Base-by-base conservation (phyloP, 176 grass and related monocot species). In the Carex littledalei region DNA sequence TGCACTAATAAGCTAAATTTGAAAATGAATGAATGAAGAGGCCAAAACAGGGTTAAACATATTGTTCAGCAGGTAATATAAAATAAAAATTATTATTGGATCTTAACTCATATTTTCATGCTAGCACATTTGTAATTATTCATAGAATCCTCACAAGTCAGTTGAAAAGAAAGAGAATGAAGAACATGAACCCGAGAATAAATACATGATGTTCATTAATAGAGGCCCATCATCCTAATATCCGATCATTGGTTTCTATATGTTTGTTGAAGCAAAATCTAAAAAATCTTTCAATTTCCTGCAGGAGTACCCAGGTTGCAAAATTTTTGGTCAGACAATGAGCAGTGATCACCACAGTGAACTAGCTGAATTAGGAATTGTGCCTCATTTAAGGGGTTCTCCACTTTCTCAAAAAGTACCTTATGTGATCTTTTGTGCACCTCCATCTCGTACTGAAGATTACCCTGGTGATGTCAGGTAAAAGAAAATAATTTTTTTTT, bases 341-440 rank as follows among this genome's bases (percentile, higher is more conserved):
- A 94, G 84, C 65, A 87, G 85, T 80, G 86, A 94, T 71, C 91
- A 98, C 88, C 95, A 98, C 74, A 68, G 67, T 84, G 95, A 98
- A 74, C 63, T 98, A 66, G 71, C 77, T 84, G 67, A 90, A 17
- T 21, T 92, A 86, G 93, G 91, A 61, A 92, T 98, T 58, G 62
- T 92, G 75, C 95, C 93, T 57, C 84, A 82, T 20, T 84, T 94
- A 78, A 94, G 82, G 80, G 88, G 86, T 60, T 76, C 91, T 49
- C 31, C 18, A 63, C 7, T 45, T 67, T 59, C 50, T 74, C 74
- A 90, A 39, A 94, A 94, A 72, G 86, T 94, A 56, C 86, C 95
- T 34, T 90, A 90, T 64, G 83, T 94, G 24, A 92, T 98, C 85
- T 94, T 98, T 85, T 98, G 95, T 73, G 91, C 95, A 82, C 92